Percentiles rank a stretch among this genome's conserved stretches.
These are phyloP conservation scores for Mucor irregularis DNA, from an alignment of 371 early-diverging fungal species.

Conservation along the genomic window DNA sequence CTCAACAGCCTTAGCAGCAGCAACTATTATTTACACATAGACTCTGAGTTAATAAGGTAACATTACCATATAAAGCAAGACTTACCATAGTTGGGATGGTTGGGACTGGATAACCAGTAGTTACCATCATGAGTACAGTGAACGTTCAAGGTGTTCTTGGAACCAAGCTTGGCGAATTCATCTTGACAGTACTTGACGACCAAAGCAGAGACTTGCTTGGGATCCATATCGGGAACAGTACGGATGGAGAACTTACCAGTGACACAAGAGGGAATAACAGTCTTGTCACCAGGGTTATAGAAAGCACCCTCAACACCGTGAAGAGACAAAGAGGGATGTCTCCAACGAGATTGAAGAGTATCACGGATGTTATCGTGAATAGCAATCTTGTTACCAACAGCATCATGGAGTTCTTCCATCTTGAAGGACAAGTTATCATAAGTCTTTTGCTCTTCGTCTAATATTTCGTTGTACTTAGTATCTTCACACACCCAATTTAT, in stretches of 20 bases:
- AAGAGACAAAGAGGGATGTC: constrained; percentile 92
- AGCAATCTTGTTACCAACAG: constrained; percentile 78
- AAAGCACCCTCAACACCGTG: constrained; percentile 98
- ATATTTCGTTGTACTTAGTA: neutral
- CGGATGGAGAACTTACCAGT: constrained; percentile 97
- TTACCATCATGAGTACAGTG: constrained; percentile 85
- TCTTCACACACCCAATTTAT: too few species aligned
- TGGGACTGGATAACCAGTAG: constrained; percentile 90
- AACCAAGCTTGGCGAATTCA: constrained; percentile 87
- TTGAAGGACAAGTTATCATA: constrained; percentile 85
- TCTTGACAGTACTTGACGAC: constrained; percentile 73
- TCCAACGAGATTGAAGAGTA: constrained; percentile 90
- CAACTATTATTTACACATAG: too few species aligned
- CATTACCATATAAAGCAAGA: neutral
- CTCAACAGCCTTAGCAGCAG: constrained; percentile 88
- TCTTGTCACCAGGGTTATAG: constrained; percentile 92
- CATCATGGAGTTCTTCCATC: constrained; percentile 76
- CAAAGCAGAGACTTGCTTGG: constrained; percentile 72
- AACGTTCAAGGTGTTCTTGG: constrained; percentile 81
- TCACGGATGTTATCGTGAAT: constrained; percentile 75
- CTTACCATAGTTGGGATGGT: constrained; percentile 89
- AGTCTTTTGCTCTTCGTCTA: constrained; percentile 72
- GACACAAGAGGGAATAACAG: constrained; percentile 95
- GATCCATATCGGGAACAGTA: constrained; percentile 90
- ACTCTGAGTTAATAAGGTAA: too few species aligned